Percentiles rank a stretch among this genome's conserved stretches.
phyloP scores from a whole-genome alignment of 2,329 filamentous ascomycete genomes.

The Dryadomyces quercus-mongolicae region DNA sequence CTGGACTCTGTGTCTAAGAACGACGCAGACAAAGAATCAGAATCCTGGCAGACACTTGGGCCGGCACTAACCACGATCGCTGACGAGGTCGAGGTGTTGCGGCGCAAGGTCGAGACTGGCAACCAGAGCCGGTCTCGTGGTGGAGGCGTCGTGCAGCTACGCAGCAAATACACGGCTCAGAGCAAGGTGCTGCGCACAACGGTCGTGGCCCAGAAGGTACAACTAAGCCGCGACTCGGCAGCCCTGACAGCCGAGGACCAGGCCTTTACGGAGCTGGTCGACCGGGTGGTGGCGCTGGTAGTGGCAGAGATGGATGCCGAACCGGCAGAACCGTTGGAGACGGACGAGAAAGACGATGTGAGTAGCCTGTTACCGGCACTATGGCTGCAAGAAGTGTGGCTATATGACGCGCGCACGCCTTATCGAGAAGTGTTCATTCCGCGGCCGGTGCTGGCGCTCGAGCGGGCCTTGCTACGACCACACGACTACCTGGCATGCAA shows the following conservation, averaged over 20 bases:
- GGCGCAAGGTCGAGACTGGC: slow-evolving; percentile 29
- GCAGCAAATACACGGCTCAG: slow-evolving; percentile 64
- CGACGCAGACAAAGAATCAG: slow-evolving; percentile 9
- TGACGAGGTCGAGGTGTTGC: slow-evolving; percentile 33
- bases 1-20: slow-evolving; percentile 22
- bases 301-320: slow-evolving; percentile 23
- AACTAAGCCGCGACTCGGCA: slow-evolving; percentile 64
- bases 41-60: slow-evolving; percentile 13
- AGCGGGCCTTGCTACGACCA: slow-evolving; percentile 58
- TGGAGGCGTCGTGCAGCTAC: slow-evolving; percentile 27
- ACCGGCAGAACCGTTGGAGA: slow-evolving; percentile 18
- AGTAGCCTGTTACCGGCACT: slow-evolving; percentile 16
- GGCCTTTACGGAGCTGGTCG: slow-evolving; percentile 54
- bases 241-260: slow-evolving; percentile 59
- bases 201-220: slow-evolving; percentile 69
- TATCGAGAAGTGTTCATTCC: slow-evolving; percentile 66
- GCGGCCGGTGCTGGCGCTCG: slow-evolving; percentile 55
- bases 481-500: slow-evolving; percentile 67
- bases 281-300: slow-evolving; percentile 39
- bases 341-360: background rate
- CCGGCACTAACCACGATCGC: slow-evolving; percentile 27
- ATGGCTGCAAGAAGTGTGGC: slow-evolving; percentile 59
- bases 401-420: slow-evolving; percentile 61
- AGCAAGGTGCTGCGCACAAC: slow-evolving; percentile 62
- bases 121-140: slow-evolving; percentile 16